These are phyloP conservation scores for Trichophyton simii DNA, from an alignment of 2,329 filamentous ascomycete species.

Conservation along the genomic window DNA sequence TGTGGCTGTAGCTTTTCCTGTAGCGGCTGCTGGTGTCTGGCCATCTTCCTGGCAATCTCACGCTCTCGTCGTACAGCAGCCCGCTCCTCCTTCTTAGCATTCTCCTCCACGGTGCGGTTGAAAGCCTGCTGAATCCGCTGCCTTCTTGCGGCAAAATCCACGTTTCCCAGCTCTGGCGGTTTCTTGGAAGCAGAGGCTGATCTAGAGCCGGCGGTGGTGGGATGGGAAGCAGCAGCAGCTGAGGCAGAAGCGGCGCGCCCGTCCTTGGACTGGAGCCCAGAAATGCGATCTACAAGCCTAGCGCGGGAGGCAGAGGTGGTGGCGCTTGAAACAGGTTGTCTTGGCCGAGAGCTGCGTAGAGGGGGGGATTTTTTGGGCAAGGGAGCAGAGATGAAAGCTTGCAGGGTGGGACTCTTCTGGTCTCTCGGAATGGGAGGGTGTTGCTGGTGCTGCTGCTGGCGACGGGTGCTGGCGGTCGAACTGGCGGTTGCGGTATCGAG, in stretches of 20 bases:
- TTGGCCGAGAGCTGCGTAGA: conserved; percentile 67
- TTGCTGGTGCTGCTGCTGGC: neutral
- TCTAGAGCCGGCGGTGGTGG: conserved; percentile 10
- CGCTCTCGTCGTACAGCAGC: conserved; percentile 20
- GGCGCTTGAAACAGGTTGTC: conserved; percentile 64
- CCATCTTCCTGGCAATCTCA: conserved; percentile 16
- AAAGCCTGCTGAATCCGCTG: conserved; percentile 76
- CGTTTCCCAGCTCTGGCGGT: conserved; percentile 55
- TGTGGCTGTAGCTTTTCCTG: neutral
- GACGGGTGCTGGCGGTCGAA: neutral
- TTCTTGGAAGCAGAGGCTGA: conserved; percentile 20
- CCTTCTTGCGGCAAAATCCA: conserved; percentile 73
- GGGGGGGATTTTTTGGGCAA: conserved; percentile 61
- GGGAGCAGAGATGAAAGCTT: conserved; percentile 61
- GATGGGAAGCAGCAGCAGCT: too few species aligned
- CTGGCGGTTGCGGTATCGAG: neutral
- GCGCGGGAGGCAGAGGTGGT: conserved; percentile 58
- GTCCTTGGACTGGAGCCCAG: conserved; percentile 28
- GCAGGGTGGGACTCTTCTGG: conserved; percentile 48
- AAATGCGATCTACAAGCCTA: conserved; percentile 48
- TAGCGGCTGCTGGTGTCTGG: conserved; percentile 4
- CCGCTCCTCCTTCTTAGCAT: conserved; percentile 45
- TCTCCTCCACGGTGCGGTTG: conserved; percentile 68
- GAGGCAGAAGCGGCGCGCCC: conserved; percentile 21
- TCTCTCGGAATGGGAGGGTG: conserved; percentile 20